Evolutionary conservation across 768 basidiomycete genomes (phyloP).

Genomic region (Tulasnella sp.): DNA sequence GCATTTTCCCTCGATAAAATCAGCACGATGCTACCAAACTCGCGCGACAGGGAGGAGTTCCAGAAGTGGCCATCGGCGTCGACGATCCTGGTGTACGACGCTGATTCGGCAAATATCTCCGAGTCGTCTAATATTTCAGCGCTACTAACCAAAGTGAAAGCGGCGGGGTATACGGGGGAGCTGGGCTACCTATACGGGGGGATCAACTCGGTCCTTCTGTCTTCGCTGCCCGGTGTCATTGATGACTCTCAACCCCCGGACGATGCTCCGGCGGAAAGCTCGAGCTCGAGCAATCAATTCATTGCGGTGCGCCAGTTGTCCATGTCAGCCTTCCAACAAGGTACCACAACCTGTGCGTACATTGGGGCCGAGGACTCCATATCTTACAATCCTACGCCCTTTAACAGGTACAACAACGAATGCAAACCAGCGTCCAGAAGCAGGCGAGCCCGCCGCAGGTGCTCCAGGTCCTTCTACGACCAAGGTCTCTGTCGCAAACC

Average conservation of each 20-base stretch:
- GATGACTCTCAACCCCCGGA: slow-evolving; percentile 13
- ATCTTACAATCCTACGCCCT: slow-evolving; percentile 27
- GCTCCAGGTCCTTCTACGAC: slow-evolving; percentile 40
- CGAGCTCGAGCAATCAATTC: slow-evolving; percentile 25
- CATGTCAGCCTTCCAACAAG: slow-evolving; percentile 47
- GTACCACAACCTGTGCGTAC: slow-evolving; percentile 31
- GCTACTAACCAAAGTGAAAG: slow-evolving; percentile 73
- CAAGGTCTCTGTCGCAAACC: slow-evolving; percentile 63
- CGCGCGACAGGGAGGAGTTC: slow-evolving; percentile 61
- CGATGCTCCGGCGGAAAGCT: not conserved
- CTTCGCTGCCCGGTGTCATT: slow-evolving; percentile 1
- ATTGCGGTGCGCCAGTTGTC: slow-evolving; percentile 43
- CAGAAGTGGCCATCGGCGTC: slow-evolving; percentile 59
- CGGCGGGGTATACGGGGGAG: slow-evolving; percentile 61
- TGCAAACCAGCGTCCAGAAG: slow-evolving; percentile 29
- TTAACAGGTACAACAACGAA: slow-evolving; percentile 32
- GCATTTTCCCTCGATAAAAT: slow-evolving; percentile 80
- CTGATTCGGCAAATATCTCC: slow-evolving; percentile 64
- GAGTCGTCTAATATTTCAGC: slow-evolving; percentile 65
- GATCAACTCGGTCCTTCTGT: slow-evolving; percentile 63
- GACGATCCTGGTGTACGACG: slow-evolving; percentile 83
- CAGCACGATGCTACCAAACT: slow-evolving; percentile 74
- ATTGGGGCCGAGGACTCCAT: not conserved
- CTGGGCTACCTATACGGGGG: slow-evolving; percentile 84
- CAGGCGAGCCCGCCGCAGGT: not conserved